phyloP scores from a whole-genome alignment of 441 rosid species.

The Daphne laureola region DNA sequence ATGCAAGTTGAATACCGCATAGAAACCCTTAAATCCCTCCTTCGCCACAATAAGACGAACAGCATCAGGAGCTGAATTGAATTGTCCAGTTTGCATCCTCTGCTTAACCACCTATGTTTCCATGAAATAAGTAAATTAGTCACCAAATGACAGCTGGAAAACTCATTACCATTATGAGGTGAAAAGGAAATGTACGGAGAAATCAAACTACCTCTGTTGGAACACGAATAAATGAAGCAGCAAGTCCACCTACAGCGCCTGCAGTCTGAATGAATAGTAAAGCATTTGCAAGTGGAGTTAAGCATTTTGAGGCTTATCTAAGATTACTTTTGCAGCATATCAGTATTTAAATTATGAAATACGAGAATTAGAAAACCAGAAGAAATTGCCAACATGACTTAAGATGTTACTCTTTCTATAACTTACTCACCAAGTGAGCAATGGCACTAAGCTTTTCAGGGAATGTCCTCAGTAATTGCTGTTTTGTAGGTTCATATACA shows the following conservation, averaged over 20 bases:
- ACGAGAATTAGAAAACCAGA: neutral
- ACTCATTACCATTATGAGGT: conserved; percentile 7
- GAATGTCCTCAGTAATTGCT: conserved; percentile 60
- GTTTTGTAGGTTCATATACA: conserved; percentile 92
- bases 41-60: conserved; percentile 60
- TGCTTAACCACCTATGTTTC: conserved; percentile 80
- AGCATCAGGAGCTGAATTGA: conserved; percentile 68
- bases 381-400: neutral
- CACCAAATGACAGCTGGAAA: neutral
- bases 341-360: conserved; percentile 7
- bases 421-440: conserved; percentile 76
- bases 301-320: neutral
- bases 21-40: conserved; percentile 85
- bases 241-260: conserved; percentile 90
- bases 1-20: conserved; percentile 50
- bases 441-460: conserved; percentile 86
- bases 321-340: too few relatives aligned
- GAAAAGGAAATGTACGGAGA: neutral
- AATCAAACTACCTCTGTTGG: conserved; percentile 73
- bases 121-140: conserved; percentile 9
- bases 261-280: conserved; percentile 57
- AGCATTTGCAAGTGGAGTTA: conserved; percentile 13
- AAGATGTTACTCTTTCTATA: neutral
- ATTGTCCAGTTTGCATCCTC: conserved; percentile 90
- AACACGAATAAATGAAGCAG: conserved; percentile 93